phyloP scores from a whole-genome alignment of 2,329 filamentous ascomycete genomes.

The Trichothecium roseum region DNA sequence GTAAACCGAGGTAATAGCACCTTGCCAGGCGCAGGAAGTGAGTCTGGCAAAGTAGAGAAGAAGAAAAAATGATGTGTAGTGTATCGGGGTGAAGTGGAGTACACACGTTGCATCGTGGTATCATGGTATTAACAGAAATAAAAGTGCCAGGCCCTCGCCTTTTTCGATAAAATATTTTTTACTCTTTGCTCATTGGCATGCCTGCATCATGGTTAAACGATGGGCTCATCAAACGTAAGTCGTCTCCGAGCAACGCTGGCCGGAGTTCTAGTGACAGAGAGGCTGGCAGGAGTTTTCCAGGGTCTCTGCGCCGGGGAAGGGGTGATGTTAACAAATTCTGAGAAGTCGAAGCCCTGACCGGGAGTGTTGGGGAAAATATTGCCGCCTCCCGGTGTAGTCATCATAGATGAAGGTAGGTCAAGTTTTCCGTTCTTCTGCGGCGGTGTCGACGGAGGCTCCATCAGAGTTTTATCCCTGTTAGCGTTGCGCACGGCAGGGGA shows the following conservation, averaged over 20 bases:
- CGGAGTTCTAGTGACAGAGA: constrained; percentile 40
- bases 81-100: too few relatives aligned
- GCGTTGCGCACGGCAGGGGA: constrained; percentile 60
- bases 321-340: constrained; percentile 95
- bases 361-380: constrained; percentile 68
- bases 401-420: constrained; percentile 72
- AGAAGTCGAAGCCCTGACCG: constrained; percentile 78
- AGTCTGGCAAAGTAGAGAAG: too few relatives aligned
- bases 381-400: constrained; percentile 71
- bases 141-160: too few relatives aligned
- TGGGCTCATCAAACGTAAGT: constrained; percentile 76
- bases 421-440: constrained; percentile 57
- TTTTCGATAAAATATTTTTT: too few relatives aligned
- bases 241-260: constrained; percentile 61
- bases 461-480: constrained; percentile 32
- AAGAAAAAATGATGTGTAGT: too few relatives aligned
- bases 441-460: constrained; percentile 67
- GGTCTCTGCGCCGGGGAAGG: constrained; percentile 85
- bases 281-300: constrained; percentile 70
- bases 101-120: too few relatives aligned
- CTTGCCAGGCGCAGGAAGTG: too few relatives aligned
- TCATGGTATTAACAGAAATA: too few relatives aligned
- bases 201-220: not conserved
- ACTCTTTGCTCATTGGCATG: too few relatives aligned
- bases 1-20: too few relatives aligned